Base-by-base conservation (phyloP, 2,329 filamentous ascomycete genomes). In the Aspergillus oerlinghausenensis region DNA sequence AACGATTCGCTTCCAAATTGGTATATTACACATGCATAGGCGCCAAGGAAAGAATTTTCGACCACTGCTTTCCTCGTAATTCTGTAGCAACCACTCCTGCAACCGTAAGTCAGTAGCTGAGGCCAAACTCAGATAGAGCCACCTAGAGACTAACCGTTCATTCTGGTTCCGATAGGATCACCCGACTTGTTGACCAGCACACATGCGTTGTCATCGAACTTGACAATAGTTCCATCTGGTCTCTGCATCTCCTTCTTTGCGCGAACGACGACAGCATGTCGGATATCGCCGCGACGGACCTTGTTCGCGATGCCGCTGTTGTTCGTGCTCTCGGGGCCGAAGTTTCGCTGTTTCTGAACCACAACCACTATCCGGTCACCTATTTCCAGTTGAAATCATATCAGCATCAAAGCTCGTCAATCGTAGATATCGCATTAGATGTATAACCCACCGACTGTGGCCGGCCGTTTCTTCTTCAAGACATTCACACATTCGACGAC, bases 131-230 rank as follows among this genome's bases (percentile, higher is more conserved):
- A 23, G 17, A 45, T 38, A 17, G 11, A 28, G 19, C 9, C 14
- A 5, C 38, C 23, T 14, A 8, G 19, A 38, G 43, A 75, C 79
- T 69, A 61, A 82, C 86, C 91, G 76, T 91, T 96, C 80, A 97
- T 84, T 73, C 94, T 88, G 17, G 89, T 92, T 52, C 94, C 94
- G 65, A 99, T 90, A 25, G 94, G 94, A 73, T 99, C 94, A 47
- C 94, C 95, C 9, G 90, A 84, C 83, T 97, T 99, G 79, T 95
- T 97, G 75, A 99, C 89, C 65, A 99, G 80, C 49, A 99, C 94
- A 73, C 94, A 99, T 50, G 94, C 94, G 76, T 99, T 99, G 77
- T 99, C 94, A 76, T 96, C 94, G 74, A 99, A 99, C 65, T 87
- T 87, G 64, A 99, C 88, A 49, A 94, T 86, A 70, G 88, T 92